Conservation (phyloP, 140 eudicot species). For the Anethum foeniculum region DNA sequence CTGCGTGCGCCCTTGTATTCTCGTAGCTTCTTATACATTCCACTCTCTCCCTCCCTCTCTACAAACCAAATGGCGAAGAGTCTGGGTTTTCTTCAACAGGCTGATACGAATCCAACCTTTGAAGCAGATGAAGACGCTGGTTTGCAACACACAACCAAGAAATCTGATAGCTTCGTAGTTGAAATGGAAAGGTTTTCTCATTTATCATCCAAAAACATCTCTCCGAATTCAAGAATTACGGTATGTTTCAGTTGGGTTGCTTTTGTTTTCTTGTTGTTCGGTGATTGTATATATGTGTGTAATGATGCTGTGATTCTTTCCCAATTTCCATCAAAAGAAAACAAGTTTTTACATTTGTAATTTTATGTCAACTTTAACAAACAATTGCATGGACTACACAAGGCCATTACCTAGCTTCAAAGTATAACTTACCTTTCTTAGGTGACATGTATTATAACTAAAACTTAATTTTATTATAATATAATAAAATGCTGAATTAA, state of each 20-base stretch:
- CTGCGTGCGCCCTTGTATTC: not conserved
- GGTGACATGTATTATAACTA: too few relatives aligned
- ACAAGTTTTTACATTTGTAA: not conserved
- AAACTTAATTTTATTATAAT: too few relatives aligned
- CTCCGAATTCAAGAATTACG: not conserved
- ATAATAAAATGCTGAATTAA: too few relatives aligned
- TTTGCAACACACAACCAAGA: not conserved
- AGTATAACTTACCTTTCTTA: too few relatives aligned
- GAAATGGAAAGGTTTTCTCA: conserved; percentile 4
- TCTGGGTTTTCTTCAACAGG: not conserved
- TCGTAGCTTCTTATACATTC: not conserved
- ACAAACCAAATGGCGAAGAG: not conserved
- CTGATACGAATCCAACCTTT: not conserved
- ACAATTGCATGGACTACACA: not conserved
- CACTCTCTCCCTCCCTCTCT: not conserved
- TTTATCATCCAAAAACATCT: not conserved
- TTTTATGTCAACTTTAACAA: not conserved
- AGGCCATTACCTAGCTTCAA: not conserved
- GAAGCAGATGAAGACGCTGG: not conserved
- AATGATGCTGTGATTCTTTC: not conserved
- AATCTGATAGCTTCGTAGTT: not conserved
- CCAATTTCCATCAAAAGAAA: not conserved
- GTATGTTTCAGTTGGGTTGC: not conserved
- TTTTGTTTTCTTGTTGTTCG: not conserved
- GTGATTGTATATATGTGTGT: not conserved